These are phyloP conservation scores for Macaranga tanarius DNA, from an alignment of 441 rosid species.

Conservation along the genomic window DNA sequence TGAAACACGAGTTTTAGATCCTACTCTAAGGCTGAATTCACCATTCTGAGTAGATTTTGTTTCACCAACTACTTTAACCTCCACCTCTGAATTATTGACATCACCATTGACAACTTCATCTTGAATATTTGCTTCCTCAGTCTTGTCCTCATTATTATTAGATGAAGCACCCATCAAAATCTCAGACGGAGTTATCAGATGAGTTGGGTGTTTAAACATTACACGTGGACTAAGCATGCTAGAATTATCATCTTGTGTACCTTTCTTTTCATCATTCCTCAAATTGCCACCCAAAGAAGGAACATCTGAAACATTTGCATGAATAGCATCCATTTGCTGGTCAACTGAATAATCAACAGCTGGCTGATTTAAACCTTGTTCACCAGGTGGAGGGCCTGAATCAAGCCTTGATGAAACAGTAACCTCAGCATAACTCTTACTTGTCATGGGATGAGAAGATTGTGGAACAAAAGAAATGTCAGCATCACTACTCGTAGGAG, in stretches of 20 bases:
- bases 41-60: conserved; percentile 43
- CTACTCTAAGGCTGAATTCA: conserved; percentile 42
- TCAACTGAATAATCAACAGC: conserved; percentile 49
- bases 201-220: conserved; percentile 69
- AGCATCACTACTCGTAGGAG: conserved; percentile 43
- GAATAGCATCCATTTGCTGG: conserved; percentile 45
- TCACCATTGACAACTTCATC: conserved; percentile 46
- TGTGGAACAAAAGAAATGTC: conserved; percentile 43
- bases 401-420: conserved; percentile 42
- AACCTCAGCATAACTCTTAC: conserved; percentile 40
- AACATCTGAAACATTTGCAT: conserved; percentile 37
- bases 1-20: conserved; percentile 34
- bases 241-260: conserved; percentile 44
- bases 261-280: conserved; percentile 46
- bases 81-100: conserved; percentile 43
- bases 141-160: conserved; percentile 44
- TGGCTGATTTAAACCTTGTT: conserved; percentile 40
- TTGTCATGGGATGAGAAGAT: conserved; percentile 53
- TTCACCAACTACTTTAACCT: conserved; percentile 66
- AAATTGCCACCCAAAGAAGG: conserved; percentile 41
- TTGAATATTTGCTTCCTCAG: conserved; percentile 45
- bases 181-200: conserved; percentile 79
- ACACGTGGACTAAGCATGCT: conserved; percentile 39
- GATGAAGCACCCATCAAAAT: conserved; percentile 58
- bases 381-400: conserved; percentile 32